Conservation (phyloP, 495 filamentous ascomycete species). For the Alectoria sarmentosa region DNA sequence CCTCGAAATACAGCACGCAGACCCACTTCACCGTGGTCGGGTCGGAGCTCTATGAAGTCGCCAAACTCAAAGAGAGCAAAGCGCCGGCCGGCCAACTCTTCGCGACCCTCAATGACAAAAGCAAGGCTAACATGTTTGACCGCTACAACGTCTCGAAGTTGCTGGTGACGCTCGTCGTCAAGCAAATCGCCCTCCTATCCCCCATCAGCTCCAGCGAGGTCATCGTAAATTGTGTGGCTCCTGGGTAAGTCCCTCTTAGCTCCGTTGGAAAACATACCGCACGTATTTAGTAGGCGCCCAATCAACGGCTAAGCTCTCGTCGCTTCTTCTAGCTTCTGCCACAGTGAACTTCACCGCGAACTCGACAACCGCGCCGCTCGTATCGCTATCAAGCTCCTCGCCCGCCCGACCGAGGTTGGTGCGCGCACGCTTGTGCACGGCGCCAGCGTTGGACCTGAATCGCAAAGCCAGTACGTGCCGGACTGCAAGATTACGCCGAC, state of each 20-base stretch:
- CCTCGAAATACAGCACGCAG: slow-evolving; percentile 14
- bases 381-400: slow-evolving; percentile 30
- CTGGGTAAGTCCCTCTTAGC: slow-evolving; percentile 35
- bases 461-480: slow-evolving; percentile 43
- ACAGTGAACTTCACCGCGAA: neutral
- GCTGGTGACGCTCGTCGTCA: slow-evolving; percentile 41
- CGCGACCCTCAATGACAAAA: slow-evolving; percentile 31
- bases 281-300: no score
- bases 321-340: neutral
- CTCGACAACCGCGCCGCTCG: slow-evolving; percentile 8
- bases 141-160: slow-evolving; percentile 49
- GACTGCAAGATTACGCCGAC: slow-evolving; percentile 29
- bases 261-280: slow-evolving; percentile 20
- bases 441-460: slow-evolving; percentile 33
- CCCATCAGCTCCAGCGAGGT: slow-evolving; percentile 29
- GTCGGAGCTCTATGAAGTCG: slow-evolving; percentile 37
- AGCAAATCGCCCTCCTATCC: slow-evolving; percentile 35
- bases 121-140: slow-evolving; percentile 18
- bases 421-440: slow-evolving; percentile 40
- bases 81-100: slow-evolving; percentile 28
- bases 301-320: neutral
- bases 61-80: slow-evolving; percentile 31
- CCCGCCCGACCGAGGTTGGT: slow-evolving; percentile 42
- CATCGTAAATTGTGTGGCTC: slow-evolving; percentile 44
- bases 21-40: slow-evolving; percentile 34